Evolutionary conservation across 139 green algal species (phyloP).

Genomic region (Chlorella vulgaris): DNA sequence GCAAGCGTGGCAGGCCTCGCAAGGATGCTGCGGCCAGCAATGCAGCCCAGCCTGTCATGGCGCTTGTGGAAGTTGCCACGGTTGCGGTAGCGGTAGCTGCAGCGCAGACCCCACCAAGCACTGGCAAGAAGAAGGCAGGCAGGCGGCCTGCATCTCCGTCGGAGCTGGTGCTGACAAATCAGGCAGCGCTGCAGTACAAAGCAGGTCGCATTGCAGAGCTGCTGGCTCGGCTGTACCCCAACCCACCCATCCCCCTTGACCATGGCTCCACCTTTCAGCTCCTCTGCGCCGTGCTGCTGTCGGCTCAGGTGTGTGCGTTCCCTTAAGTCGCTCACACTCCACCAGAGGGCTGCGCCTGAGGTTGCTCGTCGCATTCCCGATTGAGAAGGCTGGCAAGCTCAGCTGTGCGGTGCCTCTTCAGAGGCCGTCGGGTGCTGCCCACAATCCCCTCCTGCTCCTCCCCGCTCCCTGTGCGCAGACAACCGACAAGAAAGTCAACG

Average conservation of each 20-base stretch:
- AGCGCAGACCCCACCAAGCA: neutral
- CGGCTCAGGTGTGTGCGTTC: constrained; percentile 60
- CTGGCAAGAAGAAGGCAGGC: neutral
- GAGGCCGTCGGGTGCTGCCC: neutral
- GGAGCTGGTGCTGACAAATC: constrained; percentile 20
- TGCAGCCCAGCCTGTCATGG: too few relatives aligned
- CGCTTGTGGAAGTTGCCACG: neutral
- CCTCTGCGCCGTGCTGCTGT: constrained; percentile 83
- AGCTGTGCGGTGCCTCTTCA: neutral
- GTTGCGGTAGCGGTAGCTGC: neutral
- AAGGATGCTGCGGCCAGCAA: too few relatives aligned
- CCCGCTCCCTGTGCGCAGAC: too few relatives aligned
- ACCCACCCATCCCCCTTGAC: constrained; percentile 75
- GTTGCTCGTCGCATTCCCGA: too few relatives aligned
- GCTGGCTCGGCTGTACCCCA: constrained; percentile 71
- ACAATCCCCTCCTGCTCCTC: too few relatives aligned
- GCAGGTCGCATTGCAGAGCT: constrained; percentile 58
- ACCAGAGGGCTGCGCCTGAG: neutral
- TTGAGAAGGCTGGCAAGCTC: neutral
- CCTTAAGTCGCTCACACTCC: neutral
- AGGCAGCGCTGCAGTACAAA: constrained; percentile 47
- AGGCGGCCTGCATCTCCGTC: neutral
- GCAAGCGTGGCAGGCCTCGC: neutral
- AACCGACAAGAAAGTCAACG: constrained; percentile 82
- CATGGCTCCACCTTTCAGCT: constrained; percentile 79